Conservation (phyloP, 768 basidiomycete genomes). For the Pulveroboletus sp. region DNA sequence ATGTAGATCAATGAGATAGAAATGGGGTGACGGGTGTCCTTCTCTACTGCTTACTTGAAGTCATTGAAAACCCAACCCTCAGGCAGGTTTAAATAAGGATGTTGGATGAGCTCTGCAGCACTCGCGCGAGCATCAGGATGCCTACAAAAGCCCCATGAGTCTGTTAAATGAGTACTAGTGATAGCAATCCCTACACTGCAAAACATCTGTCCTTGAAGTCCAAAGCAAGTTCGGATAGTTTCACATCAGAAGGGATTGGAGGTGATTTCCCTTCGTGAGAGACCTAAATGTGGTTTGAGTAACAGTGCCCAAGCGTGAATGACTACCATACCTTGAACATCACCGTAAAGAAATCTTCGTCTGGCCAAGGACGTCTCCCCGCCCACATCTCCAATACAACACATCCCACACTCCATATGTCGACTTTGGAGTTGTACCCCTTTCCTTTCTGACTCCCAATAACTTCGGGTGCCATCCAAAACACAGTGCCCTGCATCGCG, state of each 20-base stretch:
- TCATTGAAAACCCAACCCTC: constrained; percentile 73
- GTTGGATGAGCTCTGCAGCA: constrained; percentile 72
- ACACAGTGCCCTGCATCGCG: constrained; percentile 96
- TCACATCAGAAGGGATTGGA: constrained; percentile 81
- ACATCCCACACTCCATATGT: constrained; percentile 98
- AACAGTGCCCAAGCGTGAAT: background rate
- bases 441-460: constrained; percentile 74
- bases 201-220: constrained; percentile 90
- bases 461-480: constrained; percentile 99
- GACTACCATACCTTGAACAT: constrained; percentile 76
- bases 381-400: constrained; percentile 99
- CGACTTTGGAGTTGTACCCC: constrained; percentile 94
- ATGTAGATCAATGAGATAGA: constrained; percentile 27
- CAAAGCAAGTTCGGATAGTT: constrained; percentile 67
- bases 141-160: constrained; percentile 33
- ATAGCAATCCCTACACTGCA: constrained; percentile 59
- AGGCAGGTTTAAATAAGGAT: constrained; percentile 72
- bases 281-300: constrained; percentile 43
- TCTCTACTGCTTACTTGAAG: constrained; percentile 26
- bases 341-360: constrained; percentile 85
- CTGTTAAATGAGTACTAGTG: background rate
- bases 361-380: constrained; percentile 91
- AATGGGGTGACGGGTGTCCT: constrained; percentile 15
- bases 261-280: constrained; percentile 83
- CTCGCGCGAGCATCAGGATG: constrained; percentile 81